Base-by-base conservation (phyloP, 768 basidiomycete species). In the Xerocomellus dryophilus region DNA sequence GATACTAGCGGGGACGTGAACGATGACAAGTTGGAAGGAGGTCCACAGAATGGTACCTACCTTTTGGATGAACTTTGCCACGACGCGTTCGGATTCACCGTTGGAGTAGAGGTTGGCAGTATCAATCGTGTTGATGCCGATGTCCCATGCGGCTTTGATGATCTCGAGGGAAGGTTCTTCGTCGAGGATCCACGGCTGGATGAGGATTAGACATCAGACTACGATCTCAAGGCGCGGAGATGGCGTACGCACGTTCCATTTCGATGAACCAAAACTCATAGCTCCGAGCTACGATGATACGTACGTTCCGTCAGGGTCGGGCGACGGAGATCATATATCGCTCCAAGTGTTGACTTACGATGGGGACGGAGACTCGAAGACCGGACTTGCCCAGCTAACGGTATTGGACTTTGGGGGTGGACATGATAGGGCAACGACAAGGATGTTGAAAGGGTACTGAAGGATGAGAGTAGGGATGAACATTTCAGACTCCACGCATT, bases 61-160 rank as follows among this genome's bases (percentile, higher is more conserved):
- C 55, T 74, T 61, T 60, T 74, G 66, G 39, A 77, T 59, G 25
- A 73, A 74, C 54, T 71, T 69, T 12, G 59, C 74, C 9, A 76
- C 48, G 39, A 78, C 43, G 10, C 64, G 57, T 53, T 78, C 77
- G 0, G 73, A 75, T 44, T 68, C 66, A 23, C 71, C 73, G 34
- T 68, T 67, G 17, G 67, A 68, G 42, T 74, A 76, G 5, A 69
- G 14, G 47, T 74, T 74, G n/a, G 74, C 73, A 1, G 74, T 74
- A 36, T 77, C 75, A 47, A 73, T 66, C 5, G 72, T 74, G 50
- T 66, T 73, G 54, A 78, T 67, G 4, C 77, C 77, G 12, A 66
- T 57, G 27, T 75, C 69, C 65, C 66, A 76, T 4, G 77, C 77
- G 10, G 66, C 63, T 53, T 75, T 74, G 46, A 77, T 50, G 53